These are phyloP conservation scores for Chrysoporthe puriensis DNA, from an alignment of 2,329 filamentous ascomycete species.

Conservation along the genomic window DNA sequence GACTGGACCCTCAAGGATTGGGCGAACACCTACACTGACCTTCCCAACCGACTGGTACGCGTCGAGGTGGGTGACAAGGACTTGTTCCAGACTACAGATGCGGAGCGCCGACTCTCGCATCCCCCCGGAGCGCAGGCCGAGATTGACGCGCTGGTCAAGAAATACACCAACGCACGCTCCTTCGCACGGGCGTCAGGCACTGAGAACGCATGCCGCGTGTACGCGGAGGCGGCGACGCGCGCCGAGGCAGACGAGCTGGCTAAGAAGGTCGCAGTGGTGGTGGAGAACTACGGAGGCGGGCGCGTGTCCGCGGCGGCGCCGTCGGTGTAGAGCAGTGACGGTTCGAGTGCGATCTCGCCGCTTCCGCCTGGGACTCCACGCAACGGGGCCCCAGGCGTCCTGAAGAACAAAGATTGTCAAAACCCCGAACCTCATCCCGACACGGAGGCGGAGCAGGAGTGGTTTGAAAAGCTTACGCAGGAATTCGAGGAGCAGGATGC, in stretches of 20 bases:
- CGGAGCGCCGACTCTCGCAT: constrained; percentile 82
- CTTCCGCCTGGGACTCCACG: neutral
- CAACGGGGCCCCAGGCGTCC: neutral
- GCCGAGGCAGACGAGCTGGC: constrained; percentile 91
- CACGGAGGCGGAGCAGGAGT: neutral
- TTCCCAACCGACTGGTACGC: constrained; percentile 92
- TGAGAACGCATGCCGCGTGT: constrained; percentile 94
- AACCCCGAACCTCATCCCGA: neutral
- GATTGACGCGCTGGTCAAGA: constrained; percentile 86
- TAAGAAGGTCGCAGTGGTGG: constrained; percentile 76
- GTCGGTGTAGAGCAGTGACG: constrained; percentile 27
- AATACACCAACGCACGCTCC: constrained; percentile 85
- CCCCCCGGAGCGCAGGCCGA: constrained; percentile 79
- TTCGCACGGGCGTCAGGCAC: constrained; percentile 95
- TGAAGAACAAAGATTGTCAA: neutral
- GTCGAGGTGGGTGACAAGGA: constrained; percentile 89
- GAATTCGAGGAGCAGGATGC: neutral
- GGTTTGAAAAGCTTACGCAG: constrained; percentile 1
- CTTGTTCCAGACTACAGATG: constrained; percentile 88
- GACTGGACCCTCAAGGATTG: constrained; percentile 88
- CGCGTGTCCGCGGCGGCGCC: constrained; percentile 12
- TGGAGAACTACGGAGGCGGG: constrained; percentile 62
- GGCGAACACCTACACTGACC: constrained; percentile 89
- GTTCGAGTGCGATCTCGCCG: constrained; percentile 9
- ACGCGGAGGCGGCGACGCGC: constrained; percentile 88